Evolutionary conservation across 805 yeast species (phyloP).

Genomic region (Candida germanica): DNA sequence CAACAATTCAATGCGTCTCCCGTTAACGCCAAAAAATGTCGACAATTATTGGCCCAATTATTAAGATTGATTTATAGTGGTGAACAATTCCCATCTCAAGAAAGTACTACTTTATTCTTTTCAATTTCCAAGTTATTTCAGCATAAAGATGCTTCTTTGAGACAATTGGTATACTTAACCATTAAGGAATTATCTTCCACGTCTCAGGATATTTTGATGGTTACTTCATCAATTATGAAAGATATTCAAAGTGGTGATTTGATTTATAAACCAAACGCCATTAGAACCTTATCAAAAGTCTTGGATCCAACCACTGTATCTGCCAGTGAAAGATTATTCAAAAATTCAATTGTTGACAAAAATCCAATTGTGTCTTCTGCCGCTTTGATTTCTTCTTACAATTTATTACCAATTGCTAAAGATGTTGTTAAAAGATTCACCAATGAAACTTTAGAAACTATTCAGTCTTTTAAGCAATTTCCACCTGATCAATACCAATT

Average conservation of each 20-base stretch:
- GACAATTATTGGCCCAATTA: conserved; percentile 76
- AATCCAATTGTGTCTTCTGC: conserved; percentile 89
- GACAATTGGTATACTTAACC: conserved; percentile 92
- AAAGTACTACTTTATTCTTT: conserved; percentile 89
- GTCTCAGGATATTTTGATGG: conserved; percentile 94
- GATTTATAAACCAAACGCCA: conserved; percentile 89
- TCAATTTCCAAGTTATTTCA: conserved; percentile 93
- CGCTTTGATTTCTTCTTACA: conserved; percentile 89
- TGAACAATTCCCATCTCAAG: conserved; percentile 80
- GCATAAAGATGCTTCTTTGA: conserved; percentile 78
- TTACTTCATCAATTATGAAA: conserved; percentile 96
- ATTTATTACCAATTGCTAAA: conserved; percentile 82
- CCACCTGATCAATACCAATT: conserved; percentile 48
- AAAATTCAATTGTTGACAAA: conserved; percentile 87
- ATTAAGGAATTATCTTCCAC: conserved; percentile 84
- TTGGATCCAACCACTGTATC: conserved; percentile 88
- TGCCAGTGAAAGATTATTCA: conserved; percentile 88
- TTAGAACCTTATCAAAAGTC: conserved; percentile 85
- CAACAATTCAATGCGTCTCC: conserved; percentile 91
- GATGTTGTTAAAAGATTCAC: conserved; percentile 93
- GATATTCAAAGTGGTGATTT: conserved; percentile 90
- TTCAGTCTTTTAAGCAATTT: conserved; percentile 56
- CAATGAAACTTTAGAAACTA: conserved; percentile 92
- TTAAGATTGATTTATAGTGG: conserved; percentile 82
- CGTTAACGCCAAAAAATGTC: conserved; percentile 82